These are phyloP conservation scores for Talaromyces adpressus DNA, from an alignment of 495 filamentous ascomycete genomes.

Conservation along the genomic window DNA sequence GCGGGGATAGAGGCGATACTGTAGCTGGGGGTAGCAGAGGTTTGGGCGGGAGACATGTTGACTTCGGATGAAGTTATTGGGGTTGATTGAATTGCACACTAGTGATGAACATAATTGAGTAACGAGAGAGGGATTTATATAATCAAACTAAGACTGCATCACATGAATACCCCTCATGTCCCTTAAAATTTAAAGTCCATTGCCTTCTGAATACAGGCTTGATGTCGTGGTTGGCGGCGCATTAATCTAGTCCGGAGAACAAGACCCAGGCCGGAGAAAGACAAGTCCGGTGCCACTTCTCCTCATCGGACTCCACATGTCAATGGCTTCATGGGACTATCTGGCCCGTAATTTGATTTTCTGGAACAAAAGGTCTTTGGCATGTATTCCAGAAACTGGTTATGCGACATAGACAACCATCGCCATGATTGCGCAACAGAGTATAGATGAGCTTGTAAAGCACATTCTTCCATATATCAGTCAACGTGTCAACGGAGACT, in stretches of 20 bases:
- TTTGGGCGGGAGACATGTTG: neutral
- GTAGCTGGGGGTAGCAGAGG: slow-evolving; percentile 18
- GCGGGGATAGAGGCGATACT: slow-evolving; percentile 45
- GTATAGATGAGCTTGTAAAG: too few relatives aligned
- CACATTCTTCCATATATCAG: too few relatives aligned
- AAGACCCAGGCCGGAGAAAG: neutral
- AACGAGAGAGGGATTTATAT: neutral
- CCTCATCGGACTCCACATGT: neutral
- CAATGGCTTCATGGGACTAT: neutral
- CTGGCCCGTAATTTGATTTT: neutral
- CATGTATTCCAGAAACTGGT: neutral
- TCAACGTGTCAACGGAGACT: too few relatives aligned
- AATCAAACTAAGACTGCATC: neutral
- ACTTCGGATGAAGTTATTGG: neutral
- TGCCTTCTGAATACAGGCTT: neutral
- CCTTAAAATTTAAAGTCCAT: neutral
- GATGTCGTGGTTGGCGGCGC: neutral
- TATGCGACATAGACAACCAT: too few relatives aligned
- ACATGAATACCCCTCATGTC: neutral
- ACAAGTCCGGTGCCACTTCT: neutral
- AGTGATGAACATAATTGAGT: neutral
- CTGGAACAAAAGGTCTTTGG: neutral
- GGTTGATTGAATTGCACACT: neutral
- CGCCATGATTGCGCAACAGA: too few relatives aligned
- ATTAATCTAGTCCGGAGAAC: neutral